phyloP scores from a whole-genome alignment of 495 filamentous ascomycete species.

The Geopyxis carbonaria region DNA sequence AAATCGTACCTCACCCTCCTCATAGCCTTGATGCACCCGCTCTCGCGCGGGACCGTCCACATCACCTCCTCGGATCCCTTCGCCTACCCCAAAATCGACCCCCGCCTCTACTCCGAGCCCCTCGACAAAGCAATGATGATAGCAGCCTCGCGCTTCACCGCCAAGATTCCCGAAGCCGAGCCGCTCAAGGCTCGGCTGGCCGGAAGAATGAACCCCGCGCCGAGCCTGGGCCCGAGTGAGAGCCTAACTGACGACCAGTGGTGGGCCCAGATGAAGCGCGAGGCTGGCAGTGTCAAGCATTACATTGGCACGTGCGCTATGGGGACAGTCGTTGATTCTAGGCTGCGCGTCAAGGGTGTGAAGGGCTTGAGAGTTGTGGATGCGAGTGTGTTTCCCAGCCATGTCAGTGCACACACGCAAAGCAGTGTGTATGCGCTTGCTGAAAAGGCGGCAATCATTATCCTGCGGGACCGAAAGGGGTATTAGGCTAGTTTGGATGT shows the following conservation, averaged over 20 bases:
- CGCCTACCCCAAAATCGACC: constrained; percentile 1
- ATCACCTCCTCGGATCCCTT: constrained; percentile 6
- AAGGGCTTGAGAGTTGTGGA: constrained; percentile 44
- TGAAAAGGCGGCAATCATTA: constrained; percentile 41
- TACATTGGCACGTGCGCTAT: constrained; percentile 47
- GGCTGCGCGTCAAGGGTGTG: constrained; percentile 39
- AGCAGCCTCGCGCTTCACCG: background rate
- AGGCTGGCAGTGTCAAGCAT: constrained; percentile 33
- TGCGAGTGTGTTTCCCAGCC: constrained; percentile 44
- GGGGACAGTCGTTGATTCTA: constrained; percentile 41
- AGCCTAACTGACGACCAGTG: constrained; percentile 36
- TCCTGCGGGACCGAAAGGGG: too few relatives aligned
- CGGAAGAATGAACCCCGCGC: background rate
- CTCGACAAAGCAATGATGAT: constrained; percentile 1
- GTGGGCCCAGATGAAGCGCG: constrained; percentile 32
- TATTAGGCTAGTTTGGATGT: too few relatives aligned
- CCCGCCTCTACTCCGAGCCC: background rate
- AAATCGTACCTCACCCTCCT: constrained; percentile 20
- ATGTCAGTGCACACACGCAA: constrained; percentile 33
- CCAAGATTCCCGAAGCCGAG: constrained; percentile 30
- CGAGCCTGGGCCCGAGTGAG: background rate
- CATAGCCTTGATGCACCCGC: constrained; percentile 17
- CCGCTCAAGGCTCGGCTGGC: constrained; percentile 10
- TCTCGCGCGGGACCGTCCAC: constrained; percentile 29
- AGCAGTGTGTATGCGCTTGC: constrained; percentile 40